phyloP scores from a whole-genome alignment of 768 basidiomycete species.

The Mycena indigotica region DNA sequence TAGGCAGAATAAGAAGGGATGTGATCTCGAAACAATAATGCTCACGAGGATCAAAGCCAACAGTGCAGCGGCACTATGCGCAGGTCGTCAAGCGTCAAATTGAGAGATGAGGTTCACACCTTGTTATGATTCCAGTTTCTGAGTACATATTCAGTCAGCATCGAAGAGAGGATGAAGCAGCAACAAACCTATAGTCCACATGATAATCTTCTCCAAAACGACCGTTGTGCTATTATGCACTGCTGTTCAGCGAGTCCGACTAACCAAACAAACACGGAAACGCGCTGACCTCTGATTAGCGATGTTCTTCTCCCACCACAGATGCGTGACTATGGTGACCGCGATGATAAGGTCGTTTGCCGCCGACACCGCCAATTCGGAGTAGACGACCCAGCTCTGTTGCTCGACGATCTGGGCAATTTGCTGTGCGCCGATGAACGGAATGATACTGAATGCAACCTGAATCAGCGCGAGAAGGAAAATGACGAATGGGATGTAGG shows the following conservation, averaged over 20 bases:
- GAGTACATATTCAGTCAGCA: background rate
- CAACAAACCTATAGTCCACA: background rate
- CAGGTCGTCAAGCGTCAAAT: background rate
- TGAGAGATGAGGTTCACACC: background rate
- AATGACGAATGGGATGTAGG: background rate
- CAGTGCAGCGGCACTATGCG: background rate
- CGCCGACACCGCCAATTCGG: background rate
- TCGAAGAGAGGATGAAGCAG: background rate
- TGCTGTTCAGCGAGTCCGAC: background rate
- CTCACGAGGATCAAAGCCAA: background rate
- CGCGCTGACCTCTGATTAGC: background rate
- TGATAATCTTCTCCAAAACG: background rate
- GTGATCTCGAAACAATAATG: background rate
- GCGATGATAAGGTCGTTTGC: background rate
- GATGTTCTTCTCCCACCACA: background rate
- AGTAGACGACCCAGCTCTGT: background rate
- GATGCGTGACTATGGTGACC: background rate
- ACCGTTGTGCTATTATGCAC: background rate
- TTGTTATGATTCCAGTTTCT: background rate
- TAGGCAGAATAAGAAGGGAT: background rate
- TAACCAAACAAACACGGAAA: background rate
- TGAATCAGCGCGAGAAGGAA: background rate
- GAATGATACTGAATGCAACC: background rate
- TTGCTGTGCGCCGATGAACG: background rate
- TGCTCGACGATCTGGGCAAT: background rate